Evolutionary conservation across 345 rosid species (phyloP), one percentile per base, ranked within the genome.

Genomic region (Cardamine occulta): DNA sequence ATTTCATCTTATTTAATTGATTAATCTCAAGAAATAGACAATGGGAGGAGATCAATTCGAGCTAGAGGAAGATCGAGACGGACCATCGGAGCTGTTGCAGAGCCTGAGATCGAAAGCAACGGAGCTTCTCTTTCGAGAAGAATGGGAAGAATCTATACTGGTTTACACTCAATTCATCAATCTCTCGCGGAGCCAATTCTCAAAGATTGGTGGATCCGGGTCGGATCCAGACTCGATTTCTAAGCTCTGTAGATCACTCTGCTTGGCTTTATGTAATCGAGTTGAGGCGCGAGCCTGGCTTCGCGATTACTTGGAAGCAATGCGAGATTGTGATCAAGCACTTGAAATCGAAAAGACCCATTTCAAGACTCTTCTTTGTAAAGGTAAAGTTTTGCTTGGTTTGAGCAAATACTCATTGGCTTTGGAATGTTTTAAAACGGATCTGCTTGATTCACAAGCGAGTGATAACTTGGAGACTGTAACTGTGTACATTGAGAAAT

Each of bases 341-440:
- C 83, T 90, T 63, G 74, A 68, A 47, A 83, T 93, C 13, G 93
- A 89, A 49, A 63, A 63, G 17, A 68, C 85, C 69, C 98, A 90
- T 79, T 90, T 88, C 88, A 93, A 89, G 86, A 77, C 98, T 73
- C 88, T 91, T 63, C 57, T 89, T 55, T 88, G 93, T 69, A 93
- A 93, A 75, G 98, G 97, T 45, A 91, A 86, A 82, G 78, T 89
- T 75, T 82, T 91, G 80, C 86, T 93, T 7, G 59, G 84, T 0
- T 61, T 93, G 74, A 88, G 83, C 58, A 85, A 83, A 79, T 93
- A 89, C 80, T 75, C 88, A 21, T 42, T 59, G 63, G 93, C 97
- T n/a, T 74, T 85, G 75, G 85, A 88, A 59, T 93, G 92, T 79
- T 93, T 93, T 82, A 81, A 78, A 72, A 73, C 60, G 26, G 90